These are phyloP conservation scores for Smallanthus sonchifolius DNA, from an alignment of 129 eudicot genomes.

Conservation along the genomic window DNA sequence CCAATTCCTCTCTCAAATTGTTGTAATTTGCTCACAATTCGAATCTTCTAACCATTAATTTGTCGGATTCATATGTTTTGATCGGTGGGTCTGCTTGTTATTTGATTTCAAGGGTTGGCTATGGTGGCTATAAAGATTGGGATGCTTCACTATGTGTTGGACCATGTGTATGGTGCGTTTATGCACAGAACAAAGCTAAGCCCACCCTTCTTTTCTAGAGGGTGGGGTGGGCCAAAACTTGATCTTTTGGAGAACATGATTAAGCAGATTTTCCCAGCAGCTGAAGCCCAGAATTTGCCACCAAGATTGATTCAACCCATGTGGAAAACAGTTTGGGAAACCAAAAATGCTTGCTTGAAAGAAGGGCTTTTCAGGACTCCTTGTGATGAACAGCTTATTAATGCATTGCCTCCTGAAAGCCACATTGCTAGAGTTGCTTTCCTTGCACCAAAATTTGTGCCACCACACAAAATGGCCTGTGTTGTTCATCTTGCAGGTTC, in stretches of 20 bases:
- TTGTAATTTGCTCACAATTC: not conserved
- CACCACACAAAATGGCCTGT: constrained; percentile 76
- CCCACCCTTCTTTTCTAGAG: constrained; percentile 79
- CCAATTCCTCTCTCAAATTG: constrained; percentile 9
- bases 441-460: constrained; percentile 60
- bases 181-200: constrained; percentile 83
- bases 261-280: constrained; percentile 65
- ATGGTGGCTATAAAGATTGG: constrained; percentile 81
- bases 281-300: constrained; percentile 81
- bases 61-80: constrained; percentile 1
- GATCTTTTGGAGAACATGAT: constrained; percentile 78
- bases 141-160: constrained; percentile 79
- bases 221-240: constrained; percentile 91
- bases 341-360: constrained; percentile 65
- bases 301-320: constrained; percentile 61
- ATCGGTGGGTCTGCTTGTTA: constrained; percentile 26
- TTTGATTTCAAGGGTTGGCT: constrained; percentile 16
- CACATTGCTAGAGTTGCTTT: constrained; percentile 87
- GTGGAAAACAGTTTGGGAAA: constrained; percentile 97
- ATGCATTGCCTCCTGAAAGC: constrained; percentile 91
- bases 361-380: constrained; percentile 85
- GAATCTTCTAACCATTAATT: not conserved
- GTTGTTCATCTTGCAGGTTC: constrained; percentile 98
- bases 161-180: constrained; percentile 93
- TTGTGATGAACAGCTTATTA: constrained; percentile 71